Evolutionary conservation across 306 rosid genomes (phyloP), one percentile per base, ranked within the genome.

Genomic region (Herpetospermum pedunculosum): DNA sequence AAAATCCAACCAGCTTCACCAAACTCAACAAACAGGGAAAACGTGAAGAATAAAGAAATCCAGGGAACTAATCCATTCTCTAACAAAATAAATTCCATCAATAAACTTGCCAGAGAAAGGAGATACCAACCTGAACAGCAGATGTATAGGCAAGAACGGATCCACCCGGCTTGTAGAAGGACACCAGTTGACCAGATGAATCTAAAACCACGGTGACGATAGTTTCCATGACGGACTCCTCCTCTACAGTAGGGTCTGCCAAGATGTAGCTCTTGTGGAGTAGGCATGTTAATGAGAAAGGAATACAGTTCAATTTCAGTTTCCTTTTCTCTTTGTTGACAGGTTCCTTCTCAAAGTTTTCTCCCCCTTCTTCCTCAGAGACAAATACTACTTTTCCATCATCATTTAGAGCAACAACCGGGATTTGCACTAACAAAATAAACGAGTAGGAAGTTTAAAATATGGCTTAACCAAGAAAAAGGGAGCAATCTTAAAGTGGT

Each of bases 81-180:
- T 6, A 21, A 25, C 29, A 4, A 43, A 68, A 35, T 63, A 28
- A 48, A 28, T 69, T 13, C 63, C 47, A 47, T 74, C 63, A 63
- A 62, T 55, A 60, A 25, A 50, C 47, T 62, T 67, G 6, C 19
- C 28, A 46, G 44, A 32, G 62, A 81, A 52, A 13, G 40, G 16
- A 50, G 70, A 76, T 75, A 82, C 89, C 35, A 43, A 93, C 96
- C 94, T 91, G 92, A 73, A 91, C 76, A 73, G 90, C 88, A 29
- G 96, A 84, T 34, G 92, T 86, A 63, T 74, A 76, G 52, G 98
- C 97, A 54, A 90, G 91, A 76, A 86, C 87, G 3, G 88, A 57
- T 73, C 97, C 97, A 41, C 91, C 98, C 11, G 98, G 94, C 83
- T 93, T 93, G 89, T 89, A 86, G 77, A 89, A 91, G 64, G 97